Evolutionary conservation across 306 rosid genomes (phyloP).

Genomic region (Begonia masoniana): DNA sequence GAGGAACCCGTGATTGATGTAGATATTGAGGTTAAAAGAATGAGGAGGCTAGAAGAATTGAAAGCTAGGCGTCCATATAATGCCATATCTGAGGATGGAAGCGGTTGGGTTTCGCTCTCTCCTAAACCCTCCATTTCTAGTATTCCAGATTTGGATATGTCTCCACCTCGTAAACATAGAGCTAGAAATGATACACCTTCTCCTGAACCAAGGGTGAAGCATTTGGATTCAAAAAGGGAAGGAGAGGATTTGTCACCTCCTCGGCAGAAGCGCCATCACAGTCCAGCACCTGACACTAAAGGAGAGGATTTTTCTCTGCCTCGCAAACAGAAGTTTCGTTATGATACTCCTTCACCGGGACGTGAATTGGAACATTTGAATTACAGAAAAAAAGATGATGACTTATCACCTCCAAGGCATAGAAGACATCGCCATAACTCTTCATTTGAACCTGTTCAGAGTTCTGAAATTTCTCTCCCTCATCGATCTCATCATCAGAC

Average conservation of each 20-base stretch:
- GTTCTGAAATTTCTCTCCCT: conserved; percentile 22
- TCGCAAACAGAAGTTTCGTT: conserved; percentile 22
- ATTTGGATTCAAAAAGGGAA: conserved; percentile 13
- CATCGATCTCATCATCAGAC: conserved; percentile 9
- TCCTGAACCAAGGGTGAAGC: conserved; percentile 30
- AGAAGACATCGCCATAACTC: conserved; percentile 29
- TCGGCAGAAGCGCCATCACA: conserved; percentile 16
- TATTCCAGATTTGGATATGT: conserved; percentile 27
- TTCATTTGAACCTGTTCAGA: conserved; percentile 12
- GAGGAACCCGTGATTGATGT: conserved; percentile 65
- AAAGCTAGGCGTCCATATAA: conserved; percentile 51
- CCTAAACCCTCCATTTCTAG: conserved; percentile 13
- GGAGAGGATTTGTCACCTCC: conserved; percentile 44
- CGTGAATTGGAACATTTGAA: conserved; percentile 18
- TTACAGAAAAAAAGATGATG: conserved; percentile 14
- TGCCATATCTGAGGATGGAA: conserved; percentile 79
- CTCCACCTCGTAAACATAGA: conserved; percentile 53
- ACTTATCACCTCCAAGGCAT: conserved; percentile 43
- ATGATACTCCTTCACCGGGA: conserved; percentile 45
- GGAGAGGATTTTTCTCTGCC: conserved; percentile 26
- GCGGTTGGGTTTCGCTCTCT: conserved; percentile 90
- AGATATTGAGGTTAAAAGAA: conserved; percentile 78
- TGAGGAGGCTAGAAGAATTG: conserved; percentile 71
- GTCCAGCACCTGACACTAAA: conserved; percentile 37
- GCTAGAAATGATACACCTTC: conserved; percentile 49